Evolutionary conservation across 495 filamentous ascomycete genomes (phyloP).

Genomic region (Xylaria castorea): DNA sequence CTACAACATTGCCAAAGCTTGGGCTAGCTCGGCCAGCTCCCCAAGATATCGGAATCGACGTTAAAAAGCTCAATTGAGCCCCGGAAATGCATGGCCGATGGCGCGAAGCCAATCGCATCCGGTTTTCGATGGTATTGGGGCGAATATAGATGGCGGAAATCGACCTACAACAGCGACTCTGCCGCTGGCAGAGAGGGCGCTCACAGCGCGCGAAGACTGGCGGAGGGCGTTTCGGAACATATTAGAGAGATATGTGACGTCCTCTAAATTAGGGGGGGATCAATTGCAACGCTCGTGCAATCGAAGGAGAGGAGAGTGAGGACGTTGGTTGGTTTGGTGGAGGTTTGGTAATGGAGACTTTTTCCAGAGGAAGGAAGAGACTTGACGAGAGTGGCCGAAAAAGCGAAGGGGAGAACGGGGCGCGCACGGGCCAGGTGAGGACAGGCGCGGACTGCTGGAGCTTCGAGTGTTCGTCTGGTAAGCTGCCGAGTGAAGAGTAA

Average conservation of each 20-base stretch:
- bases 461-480: background rate
- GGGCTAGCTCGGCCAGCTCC: slow-evolving; percentile 47
- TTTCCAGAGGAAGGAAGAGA: slow-evolving; percentile 38
- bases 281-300: slow-evolving; percentile 60
- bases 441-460: slow-evolving; percentile 12
- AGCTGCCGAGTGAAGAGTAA: background rate
- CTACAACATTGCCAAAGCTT: slow-evolving; percentile 38
- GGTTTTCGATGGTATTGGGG: slow-evolving; percentile 47
- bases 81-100: slow-evolving; percentile 32
- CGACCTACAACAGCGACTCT: slow-evolving; percentile 91
- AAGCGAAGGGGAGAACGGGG: slow-evolving; percentile 33
- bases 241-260: slow-evolving; percentile 49
- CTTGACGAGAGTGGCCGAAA: slow-evolving; percentile 35
- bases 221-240: slow-evolving; percentile 99
- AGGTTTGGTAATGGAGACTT: slow-evolving; percentile 43
- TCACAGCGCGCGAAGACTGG: slow-evolving; percentile 91
- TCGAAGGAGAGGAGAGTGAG: slow-evolving; percentile 57
- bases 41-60: slow-evolving; percentile 29
- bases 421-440: slow-evolving; percentile 24
- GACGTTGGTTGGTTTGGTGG: slow-evolving; percentile 36
- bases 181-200: slow-evolving; percentile 87
- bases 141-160: slow-evolving; percentile 46
- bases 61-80: slow-evolving; percentile 58
- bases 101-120: slow-evolving; percentile 44
- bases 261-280: slow-evolving; percentile 45